phyloP scores from a whole-genome alignment of 805 yeast genomes.

The Nakazawaea wickerhamii region DNA sequence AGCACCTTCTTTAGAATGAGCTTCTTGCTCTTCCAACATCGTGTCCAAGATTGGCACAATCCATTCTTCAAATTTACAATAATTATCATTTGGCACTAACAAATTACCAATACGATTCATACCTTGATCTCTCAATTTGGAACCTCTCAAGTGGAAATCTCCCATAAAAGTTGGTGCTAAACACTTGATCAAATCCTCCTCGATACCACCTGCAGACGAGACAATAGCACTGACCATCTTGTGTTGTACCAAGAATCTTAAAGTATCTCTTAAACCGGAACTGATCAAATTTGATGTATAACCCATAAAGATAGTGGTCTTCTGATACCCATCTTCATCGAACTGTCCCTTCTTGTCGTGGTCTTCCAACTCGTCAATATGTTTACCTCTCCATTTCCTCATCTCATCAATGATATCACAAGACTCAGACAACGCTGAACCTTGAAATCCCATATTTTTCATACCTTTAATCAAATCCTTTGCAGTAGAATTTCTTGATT shows the following conservation, averaged over 20 bases:
- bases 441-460: slow-evolving; percentile 98
- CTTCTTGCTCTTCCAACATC: slow-evolving; percentile 86
- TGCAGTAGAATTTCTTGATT: slow-evolving; percentile 74
- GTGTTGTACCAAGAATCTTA: slow-evolving; percentile 85
- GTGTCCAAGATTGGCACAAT: slow-evolving; percentile 88
- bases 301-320: slow-evolving; percentile 90
- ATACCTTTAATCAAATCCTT: slow-evolving; percentile 72
- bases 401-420: slow-evolving; percentile 90
- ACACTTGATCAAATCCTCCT: slow-evolving; percentile 94
- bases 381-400: slow-evolving; percentile 91
- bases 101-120: slow-evolving; percentile 97
- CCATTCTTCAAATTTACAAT: slow-evolving; percentile 98
- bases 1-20: slow-evolving; percentile 46
- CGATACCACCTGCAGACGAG: slow-evolving; percentile 97
- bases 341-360: slow-evolving; percentile 70
- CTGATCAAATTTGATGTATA: slow-evolving; percentile 94
- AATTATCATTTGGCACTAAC: slow-evolving; percentile 95
- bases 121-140: slow-evolving; percentile 83
- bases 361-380: slow-evolving; percentile 60
- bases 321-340: slow-evolving; percentile 73
- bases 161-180: slow-evolving; percentile 96
- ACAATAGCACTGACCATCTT: slow-evolving; percentile 94
- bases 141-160: slow-evolving; percentile 79
- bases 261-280: slow-evolving; percentile 88
- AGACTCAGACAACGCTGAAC: slow-evolving; percentile 76